Percentiles rank a stretch among this genome's conserved stretches.
phyloP scores from a whole-genome alignment of 2,329 filamentous ascomycete genomes.

The Penicillium sp. region DNA sequence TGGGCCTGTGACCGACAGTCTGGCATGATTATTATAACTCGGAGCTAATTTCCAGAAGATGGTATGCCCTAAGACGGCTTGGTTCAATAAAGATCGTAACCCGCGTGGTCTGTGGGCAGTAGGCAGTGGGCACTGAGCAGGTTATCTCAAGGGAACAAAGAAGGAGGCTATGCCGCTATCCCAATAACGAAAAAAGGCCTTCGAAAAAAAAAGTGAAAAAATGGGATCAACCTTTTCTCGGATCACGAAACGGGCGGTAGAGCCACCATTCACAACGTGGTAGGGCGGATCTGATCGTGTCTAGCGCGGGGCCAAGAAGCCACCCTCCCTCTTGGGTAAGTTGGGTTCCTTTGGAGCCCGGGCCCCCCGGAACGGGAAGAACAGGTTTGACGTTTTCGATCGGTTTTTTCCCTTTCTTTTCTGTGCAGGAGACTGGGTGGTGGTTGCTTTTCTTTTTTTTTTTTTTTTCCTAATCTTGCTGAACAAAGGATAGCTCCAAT shows the following conservation, averaged over 20 bases:
- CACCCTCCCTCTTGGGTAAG: conserved; percentile 11
- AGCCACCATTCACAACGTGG: conserved; percentile 33
- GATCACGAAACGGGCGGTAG: conserved; percentile 27
- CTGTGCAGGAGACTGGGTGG: no score
- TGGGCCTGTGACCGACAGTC: background rate
- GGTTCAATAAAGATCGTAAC: conserved; percentile 14
- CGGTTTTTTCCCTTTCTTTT: background rate
- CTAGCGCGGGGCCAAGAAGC: conserved; percentile 28
- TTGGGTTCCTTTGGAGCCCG: background rate
- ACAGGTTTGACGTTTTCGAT: background rate
- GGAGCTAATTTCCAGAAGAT: conserved; percentile 14
- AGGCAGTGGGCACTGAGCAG: background rate
- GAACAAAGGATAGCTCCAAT: background rate
- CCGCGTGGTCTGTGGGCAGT: conserved; percentile 12
- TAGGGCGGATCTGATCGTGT: conserved; percentile 30
- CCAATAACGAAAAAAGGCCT: background rate
- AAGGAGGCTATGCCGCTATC: background rate
- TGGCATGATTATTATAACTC: background rate
- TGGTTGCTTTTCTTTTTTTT: background rate
- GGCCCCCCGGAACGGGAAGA: conserved; percentile 8
- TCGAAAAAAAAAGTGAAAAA: conserved; percentile 8
- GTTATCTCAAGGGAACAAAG: background rate
- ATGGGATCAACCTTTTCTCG: conserved; percentile 7
- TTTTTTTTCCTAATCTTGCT: background rate
- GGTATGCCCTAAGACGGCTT: conserved; percentile 4